A percentile compares a stretch with the other conserved stretches of the same genome.
Conservation (phyloP, 768 basidiomycete genomes). For the Tephrocybe sp. region DNA sequence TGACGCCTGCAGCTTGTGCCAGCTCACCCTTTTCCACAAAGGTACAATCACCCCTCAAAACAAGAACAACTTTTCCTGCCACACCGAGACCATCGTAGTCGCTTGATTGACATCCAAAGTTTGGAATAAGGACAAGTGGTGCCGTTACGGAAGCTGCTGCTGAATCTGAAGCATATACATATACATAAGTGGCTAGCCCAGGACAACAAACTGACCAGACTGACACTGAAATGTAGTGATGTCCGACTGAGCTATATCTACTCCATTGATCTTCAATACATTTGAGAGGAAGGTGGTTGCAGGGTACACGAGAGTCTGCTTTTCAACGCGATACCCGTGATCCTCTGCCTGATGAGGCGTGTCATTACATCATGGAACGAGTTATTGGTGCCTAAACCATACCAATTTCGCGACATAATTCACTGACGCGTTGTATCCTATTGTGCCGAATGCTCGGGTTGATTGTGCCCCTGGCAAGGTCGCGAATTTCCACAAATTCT, state of each 20-base stretch:
- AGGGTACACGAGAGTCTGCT: slow-evolving; percentile 30
- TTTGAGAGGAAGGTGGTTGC: slow-evolving; percentile 13
- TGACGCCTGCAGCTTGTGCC: slow-evolving; percentile 26
- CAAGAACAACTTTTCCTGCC: slow-evolving; percentile 27
- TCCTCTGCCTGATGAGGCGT: slow-evolving; percentile 17
- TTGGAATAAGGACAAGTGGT: slow-evolving; percentile 23
- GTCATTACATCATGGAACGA: not conserved
- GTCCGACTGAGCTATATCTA: slow-evolving; percentile 17
- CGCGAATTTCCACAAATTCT: slow-evolving; percentile 27
- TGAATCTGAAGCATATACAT: slow-evolving; percentile 19
- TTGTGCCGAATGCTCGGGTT: slow-evolving; percentile 29
- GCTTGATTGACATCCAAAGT: slow-evolving; percentile 23
- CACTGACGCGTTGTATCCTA: slow-evolving; percentile 29
- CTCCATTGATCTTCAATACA: slow-evolving; percentile 5
- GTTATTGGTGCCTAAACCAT: not conserved
- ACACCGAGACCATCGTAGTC: slow-evolving; percentile 24
- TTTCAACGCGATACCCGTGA: slow-evolving; percentile 26
- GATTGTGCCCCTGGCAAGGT: slow-evolving; percentile 20
- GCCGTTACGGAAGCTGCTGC: slow-evolving; percentile 24
- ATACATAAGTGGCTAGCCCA: slow-evolving; percentile 16
- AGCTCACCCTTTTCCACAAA: slow-evolving; percentile 28
- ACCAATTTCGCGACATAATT: slow-evolving; percentile 28
- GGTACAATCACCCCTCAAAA: slow-evolving; percentile 27
- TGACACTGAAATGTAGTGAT: slow-evolving; percentile 20
- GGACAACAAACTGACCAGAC: slow-evolving; percentile 15